A percentile compares a stretch with the other conserved stretches of the same genome.
Conservation (phyloP, 179 eudicot species). For the Drosera spatulata region DNA sequence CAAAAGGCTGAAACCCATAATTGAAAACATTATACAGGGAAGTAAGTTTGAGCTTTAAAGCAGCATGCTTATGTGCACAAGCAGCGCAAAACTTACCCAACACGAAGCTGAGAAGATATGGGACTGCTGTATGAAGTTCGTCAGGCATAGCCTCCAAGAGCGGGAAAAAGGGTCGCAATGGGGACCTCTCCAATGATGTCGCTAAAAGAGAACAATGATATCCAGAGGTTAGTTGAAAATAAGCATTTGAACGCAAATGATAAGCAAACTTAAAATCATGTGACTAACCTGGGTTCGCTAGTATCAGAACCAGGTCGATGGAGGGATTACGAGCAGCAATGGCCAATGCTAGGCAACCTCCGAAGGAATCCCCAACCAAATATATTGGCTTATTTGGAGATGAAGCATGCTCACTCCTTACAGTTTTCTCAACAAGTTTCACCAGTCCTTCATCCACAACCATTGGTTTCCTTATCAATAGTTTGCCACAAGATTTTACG, state of each 20-base stretch:
- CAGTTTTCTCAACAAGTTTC: conserved; percentile 43
- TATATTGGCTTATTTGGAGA: conserved; percentile 63
- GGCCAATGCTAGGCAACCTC: conserved; percentile 70
- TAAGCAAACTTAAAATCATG: too few relatives aligned
- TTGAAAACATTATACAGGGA: not conserved
- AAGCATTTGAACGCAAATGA: conserved; percentile 8
- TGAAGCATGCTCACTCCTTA: conserved; percentile 30
- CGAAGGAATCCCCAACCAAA: conserved; percentile 67
- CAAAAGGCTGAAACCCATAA: not conserved
- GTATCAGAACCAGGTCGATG: conserved; percentile 46
- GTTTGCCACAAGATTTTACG: too few relatives aligned
- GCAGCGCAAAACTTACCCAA: conserved; percentile 20
- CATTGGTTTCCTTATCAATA: not conserved
- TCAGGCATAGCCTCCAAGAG: not conserved
- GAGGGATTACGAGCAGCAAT: conserved; percentile 64
- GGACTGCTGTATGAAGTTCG: not conserved
- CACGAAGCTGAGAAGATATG: not conserved
- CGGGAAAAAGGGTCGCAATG: not conserved
- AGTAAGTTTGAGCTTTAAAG: not conserved
- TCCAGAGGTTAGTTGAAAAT: not conserved
- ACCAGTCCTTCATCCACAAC: conserved; percentile 45
- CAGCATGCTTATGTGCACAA: not conserved
- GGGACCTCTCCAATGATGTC: conserved; percentile 25
- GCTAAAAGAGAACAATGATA: conserved; percentile 30
- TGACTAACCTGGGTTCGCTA: conserved; percentile 64